Conservation (phyloP, 169 alveolate genomes). For the Plasmodium gallinaceum region DNA sequence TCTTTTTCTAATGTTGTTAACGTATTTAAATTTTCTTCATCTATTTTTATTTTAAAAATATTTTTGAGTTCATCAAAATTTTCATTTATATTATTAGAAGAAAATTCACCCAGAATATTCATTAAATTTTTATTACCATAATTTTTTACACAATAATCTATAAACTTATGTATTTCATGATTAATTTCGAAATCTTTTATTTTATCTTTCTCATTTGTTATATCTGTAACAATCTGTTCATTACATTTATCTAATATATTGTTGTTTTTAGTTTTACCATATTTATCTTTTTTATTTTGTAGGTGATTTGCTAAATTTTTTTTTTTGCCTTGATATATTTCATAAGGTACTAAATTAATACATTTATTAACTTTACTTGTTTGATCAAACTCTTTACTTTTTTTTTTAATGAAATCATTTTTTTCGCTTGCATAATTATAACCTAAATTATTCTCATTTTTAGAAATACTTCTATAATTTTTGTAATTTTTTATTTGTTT, state of each 20-base stretch:
- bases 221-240: neutral
- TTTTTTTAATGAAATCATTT: conserved; percentile 2
- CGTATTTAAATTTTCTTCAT: conserved; percentile 37
- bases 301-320: neutral
- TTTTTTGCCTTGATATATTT: neutral
- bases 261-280: neutral
- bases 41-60: conserved; percentile 56
- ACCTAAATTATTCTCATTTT: neutral
- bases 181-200: conserved; percentile 41
- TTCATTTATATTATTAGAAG: conserved; percentile 22
- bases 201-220: conserved; percentile 10
- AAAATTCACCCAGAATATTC: conserved; percentile 43
- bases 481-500: neutral
- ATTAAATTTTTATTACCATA: conserved; percentile 51
- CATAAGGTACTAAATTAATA: neutral
- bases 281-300: conserved; percentile 15
- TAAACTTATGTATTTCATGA: conserved; percentile 65
- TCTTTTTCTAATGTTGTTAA: conserved; percentile 33
- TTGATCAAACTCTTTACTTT: neutral
- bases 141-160: conserved; percentile 73
- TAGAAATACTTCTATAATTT: neutral
- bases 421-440: neutral
- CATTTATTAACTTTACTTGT: neutral
- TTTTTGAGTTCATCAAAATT: conserved; percentile 46
- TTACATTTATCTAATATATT: neutral